Conservation (phyloP, 306 rosid species). For the Vigna angularis region DNA sequence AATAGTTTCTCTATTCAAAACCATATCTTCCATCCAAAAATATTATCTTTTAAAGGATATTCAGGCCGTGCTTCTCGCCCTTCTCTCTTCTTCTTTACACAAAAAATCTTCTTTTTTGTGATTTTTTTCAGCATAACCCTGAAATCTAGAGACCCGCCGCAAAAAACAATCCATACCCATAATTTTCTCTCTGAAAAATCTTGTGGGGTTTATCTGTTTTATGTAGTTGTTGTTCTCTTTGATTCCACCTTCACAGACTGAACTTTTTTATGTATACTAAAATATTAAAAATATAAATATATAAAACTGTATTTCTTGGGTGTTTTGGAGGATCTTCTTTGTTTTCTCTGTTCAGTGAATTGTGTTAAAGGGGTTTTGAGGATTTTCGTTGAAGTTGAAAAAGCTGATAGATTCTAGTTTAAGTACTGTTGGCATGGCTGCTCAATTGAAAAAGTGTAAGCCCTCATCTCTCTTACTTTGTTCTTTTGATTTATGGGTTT, state of each 20-base stretch:
- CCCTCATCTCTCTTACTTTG: not conserved
- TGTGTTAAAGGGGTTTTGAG: constrained; percentile 31
- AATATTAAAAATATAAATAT: not conserved
- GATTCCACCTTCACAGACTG: constrained; percentile 12
- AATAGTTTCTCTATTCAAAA: constrained; percentile 51
- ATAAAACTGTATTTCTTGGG: constrained; percentile 9
- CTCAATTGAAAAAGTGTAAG: constrained; percentile 52
- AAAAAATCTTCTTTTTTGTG: constrained; percentile 33
- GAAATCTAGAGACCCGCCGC: constrained; percentile 48
- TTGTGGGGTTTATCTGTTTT: constrained; percentile 42
- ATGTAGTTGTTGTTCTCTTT: not conserved
- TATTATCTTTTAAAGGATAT: constrained; percentile 40
- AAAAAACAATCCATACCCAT: constrained; percentile 43
- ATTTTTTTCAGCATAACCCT: constrained; percentile 42
- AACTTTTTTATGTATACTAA: not conserved
- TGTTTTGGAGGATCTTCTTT: constrained; percentile 43
- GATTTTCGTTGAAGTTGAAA: constrained; percentile 35
- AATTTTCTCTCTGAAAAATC: constrained; percentile 40
- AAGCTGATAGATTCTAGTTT: constrained; percentile 34
- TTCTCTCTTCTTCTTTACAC: constrained; percentile 25
- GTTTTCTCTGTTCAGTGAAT: constrained; percentile 20
- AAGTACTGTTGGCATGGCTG: constrained; percentile 52
- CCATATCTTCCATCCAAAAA: constrained; percentile 47
- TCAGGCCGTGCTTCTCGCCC: constrained; percentile 36
- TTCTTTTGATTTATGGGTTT: constrained; percentile 17